A percentile compares a stretch with the other conserved stretches of the same genome.
Evolutionary conservation across 345 rosid genomes (phyloP).

Genomic region (Eucalyptus shirleyi): DNA sequence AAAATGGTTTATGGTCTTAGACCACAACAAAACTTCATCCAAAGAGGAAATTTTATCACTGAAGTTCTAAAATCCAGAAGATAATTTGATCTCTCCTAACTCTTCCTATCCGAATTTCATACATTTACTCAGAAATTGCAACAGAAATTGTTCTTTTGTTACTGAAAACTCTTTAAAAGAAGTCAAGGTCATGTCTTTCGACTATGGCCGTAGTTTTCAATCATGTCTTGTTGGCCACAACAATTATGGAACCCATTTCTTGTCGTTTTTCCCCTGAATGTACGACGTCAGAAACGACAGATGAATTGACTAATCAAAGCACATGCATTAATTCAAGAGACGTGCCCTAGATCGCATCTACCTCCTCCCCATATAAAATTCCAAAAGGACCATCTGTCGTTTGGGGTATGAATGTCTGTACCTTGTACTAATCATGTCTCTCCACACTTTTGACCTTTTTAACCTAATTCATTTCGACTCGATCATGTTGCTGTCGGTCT

Average conservation of each 20-base stretch:
- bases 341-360: background rate
- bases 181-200: background rate
- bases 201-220: background rate
- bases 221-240: background rate
- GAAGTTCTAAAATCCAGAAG: background rate
- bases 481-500: background rate
- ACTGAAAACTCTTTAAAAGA: background rate
- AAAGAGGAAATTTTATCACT: background rate
- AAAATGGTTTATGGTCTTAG: background rate
- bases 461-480: background rate
- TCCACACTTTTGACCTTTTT: background rate
- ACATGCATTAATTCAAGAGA: background rate
- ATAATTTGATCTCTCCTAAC: background rate
- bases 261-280: background rate
- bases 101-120: background rate
- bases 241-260: background rate
- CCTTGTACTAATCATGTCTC: background rate
- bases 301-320: background rate
- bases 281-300: background rate
- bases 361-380: background rate
- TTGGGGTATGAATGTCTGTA: background rate
- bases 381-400: background rate
- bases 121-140: background rate
- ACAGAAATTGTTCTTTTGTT: background rate
- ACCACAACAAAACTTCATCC: background rate